Evolutionary conservation across 495 filamentous ascomycete species (phyloP), one percentile per base, ranked within the genome.

Genomic region (Lasiosphaeria miniovina): DNA sequence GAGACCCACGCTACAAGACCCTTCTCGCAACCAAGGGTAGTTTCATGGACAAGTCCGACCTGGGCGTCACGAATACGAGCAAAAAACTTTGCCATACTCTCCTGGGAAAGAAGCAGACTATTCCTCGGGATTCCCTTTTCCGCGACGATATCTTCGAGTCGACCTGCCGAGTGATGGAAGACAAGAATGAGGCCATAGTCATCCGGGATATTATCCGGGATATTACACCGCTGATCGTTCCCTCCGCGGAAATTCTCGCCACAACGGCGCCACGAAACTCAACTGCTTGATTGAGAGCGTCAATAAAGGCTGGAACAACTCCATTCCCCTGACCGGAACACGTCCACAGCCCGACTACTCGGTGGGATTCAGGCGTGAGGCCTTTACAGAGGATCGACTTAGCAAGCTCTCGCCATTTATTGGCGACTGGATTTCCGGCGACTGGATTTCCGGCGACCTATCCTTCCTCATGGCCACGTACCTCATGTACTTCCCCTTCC

Each of bases 251-350:
- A 68, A 58, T 2, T 31, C 65, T 76, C 36, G 66, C 58, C 9
- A 70, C 24, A 4, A 52, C 52, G 68, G 72, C 17, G 61, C 64
- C 38, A 65, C 9, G 14, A 8, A 68, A 63, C 70, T 77, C 14
- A 52, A 74, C 32, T 6, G 34, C 59, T 58, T 80, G 9, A 66
- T 64, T 14, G 74, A 80, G 62, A 77, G 71, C 54, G 64, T 75
- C 50, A 77, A 79, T 61, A 73, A 78, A 68, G 68, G 63, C 49
- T 81, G 73, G 76, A 70, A 65, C 57, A 74, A 65, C 51, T 66
- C 64, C 10, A 67, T 73, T 35, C 63, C 70, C 15, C 50, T 78
- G 0, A 55, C 68, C 11, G 63, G 62, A 12, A 60, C 73, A 50
- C 65, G 66, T 34, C 74, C 74, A 51, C 71, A 80, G 63, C 76